A percentile compares a stretch with the other conserved stretches of the same genome.
Conservation (phyloP, 257 asterid genomes). For the Solanum rostratum region DNA sequence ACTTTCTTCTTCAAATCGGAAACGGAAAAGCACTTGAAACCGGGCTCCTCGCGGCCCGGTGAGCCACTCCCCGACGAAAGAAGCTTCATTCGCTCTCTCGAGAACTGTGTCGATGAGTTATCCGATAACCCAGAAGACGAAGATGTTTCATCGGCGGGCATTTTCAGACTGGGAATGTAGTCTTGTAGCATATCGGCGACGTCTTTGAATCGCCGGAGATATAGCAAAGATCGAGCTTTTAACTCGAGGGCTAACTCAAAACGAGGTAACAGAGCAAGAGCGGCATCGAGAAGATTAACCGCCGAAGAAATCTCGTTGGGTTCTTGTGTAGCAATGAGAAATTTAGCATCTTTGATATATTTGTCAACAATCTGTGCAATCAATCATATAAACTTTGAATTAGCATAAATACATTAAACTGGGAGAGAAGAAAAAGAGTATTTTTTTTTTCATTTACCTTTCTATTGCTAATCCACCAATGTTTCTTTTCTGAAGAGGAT, state of each 20-base stretch:
- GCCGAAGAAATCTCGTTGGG: constrained; percentile 53
- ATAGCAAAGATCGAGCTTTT: constrained; percentile 69
- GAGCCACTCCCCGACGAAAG: constrained; percentile 39
- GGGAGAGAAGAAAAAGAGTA: not conserved
- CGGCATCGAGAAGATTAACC: constrained; percentile 60
- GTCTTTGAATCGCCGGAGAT: constrained; percentile 75
- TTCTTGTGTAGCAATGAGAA: constrained; percentile 61
- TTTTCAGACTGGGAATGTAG: constrained; percentile 68
- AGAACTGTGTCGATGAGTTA: constrained; percentile 45
- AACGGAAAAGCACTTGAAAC: constrained; percentile 66
- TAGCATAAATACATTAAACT: not conserved
- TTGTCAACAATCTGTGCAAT: constrained; percentile 61
- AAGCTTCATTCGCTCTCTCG: constrained; percentile 62
- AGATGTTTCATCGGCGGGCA: constrained; percentile 38
- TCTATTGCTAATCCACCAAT: constrained; percentile 89
- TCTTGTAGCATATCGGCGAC: constrained; percentile 90
- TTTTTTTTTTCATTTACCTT: constrained; percentile 27
- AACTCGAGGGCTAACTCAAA: constrained; percentile 69
- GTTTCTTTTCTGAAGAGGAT: constrained; percentile 59
- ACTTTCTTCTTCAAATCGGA: constrained; percentile 79
- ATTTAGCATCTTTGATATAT: constrained; percentile 66
- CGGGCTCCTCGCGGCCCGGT: constrained; percentile 36
- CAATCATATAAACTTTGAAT: not conserved
- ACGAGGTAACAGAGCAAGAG: constrained; percentile 64
- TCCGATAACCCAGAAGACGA: constrained; percentile 38